Evolutionary conservation across 441 rosid species (phyloP).

Genomic region (Jatropha podagrica): DNA sequence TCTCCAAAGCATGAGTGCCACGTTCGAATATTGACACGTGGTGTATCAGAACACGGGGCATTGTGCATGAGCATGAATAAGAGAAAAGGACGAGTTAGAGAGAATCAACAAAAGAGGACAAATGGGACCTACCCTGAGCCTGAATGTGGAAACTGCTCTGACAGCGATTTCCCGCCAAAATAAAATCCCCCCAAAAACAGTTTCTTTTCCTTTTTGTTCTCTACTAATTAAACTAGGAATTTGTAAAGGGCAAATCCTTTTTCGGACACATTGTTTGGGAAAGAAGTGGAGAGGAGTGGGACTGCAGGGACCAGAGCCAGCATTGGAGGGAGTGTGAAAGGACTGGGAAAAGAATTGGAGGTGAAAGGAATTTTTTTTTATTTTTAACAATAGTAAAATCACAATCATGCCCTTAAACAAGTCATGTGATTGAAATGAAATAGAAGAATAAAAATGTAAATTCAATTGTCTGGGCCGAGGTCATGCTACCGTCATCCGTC

Average conservation of each 20-base stretch:
- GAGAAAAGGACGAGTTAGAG: neutral
- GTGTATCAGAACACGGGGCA: neutral
- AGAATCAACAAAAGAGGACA: neutral
- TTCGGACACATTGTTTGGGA: neutral
- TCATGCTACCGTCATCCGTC: too few species aligned
- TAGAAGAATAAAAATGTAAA: too few species aligned
- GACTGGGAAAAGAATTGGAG: too few species aligned
- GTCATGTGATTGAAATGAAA: too few species aligned
- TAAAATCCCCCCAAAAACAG: conserved; percentile 18
- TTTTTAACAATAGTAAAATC: too few species aligned
- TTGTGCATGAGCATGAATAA: neutral
- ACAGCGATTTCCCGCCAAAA: conserved; percentile 39
- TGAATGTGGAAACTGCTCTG: conserved; percentile 32
- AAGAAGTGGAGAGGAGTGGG: too few species aligned
- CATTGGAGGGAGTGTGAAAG: too few species aligned
- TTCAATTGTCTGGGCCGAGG: too few species aligned
- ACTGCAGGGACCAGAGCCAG: too few species aligned
- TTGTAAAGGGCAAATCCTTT: too few species aligned
- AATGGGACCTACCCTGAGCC: conserved; percentile 24
- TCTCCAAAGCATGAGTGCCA: neutral
- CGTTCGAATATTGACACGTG: neutral
- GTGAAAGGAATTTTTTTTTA: too few species aligned
- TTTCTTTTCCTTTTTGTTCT: neutral
- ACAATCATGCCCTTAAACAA: too few species aligned
- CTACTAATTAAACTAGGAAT: neutral